These are phyloP conservation scores for Fraxinus pennsylvanica DNA, from an alignment of 257 asterid species.

Conservation along the genomic window DNA sequence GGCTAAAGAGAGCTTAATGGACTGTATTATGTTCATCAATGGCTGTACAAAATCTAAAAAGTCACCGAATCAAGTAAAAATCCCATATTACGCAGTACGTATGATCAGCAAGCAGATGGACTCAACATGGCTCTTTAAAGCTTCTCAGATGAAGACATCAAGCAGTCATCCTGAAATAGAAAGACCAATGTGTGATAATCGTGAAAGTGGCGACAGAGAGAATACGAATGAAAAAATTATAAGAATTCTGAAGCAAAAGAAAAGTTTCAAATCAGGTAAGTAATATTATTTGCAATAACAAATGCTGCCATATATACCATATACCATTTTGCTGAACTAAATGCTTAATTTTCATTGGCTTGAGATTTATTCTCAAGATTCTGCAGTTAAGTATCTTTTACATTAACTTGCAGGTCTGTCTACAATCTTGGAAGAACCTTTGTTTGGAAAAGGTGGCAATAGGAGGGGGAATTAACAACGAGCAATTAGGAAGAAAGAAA, in stretches of 20 bases:
- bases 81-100: slow-evolving; percentile 58
- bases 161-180: slow-evolving; percentile 13
- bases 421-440: slow-evolving; percentile 53
- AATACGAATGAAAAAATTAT: not conserved
- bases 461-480: slow-evolving; percentile 33
- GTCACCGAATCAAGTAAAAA: slow-evolving; percentile 26
- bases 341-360: not conserved
- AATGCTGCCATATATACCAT: not conserved
- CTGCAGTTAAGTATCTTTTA: not conserved
- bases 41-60: slow-evolving; percentile 37
- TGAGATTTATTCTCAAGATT: not conserved
- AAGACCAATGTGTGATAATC: slow-evolving; percentile 14
- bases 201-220: slow-evolving; percentile 15
- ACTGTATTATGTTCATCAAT: slow-evolving; percentile 58
- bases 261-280: slow-evolving; percentile 44
- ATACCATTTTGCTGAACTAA: not conserved
- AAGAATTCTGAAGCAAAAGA: slow-evolving; percentile 30
- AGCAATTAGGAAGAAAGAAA: slow-evolving; percentile 20
- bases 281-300: not conserved
- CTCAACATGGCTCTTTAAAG: slow-evolving; percentile 64
- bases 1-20: slow-evolving; percentile 86
- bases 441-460: slow-evolving; percentile 37
- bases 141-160: slow-evolving; percentile 37
- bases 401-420: slow-evolving; percentile 41
- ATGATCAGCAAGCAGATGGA: slow-evolving; percentile 88